Evolutionary conservation across 495 filamentous ascomycete genomes (phyloP), one percentile per base, ranked within the genome.

Genomic region (Jackrogersella minutella): DNA sequence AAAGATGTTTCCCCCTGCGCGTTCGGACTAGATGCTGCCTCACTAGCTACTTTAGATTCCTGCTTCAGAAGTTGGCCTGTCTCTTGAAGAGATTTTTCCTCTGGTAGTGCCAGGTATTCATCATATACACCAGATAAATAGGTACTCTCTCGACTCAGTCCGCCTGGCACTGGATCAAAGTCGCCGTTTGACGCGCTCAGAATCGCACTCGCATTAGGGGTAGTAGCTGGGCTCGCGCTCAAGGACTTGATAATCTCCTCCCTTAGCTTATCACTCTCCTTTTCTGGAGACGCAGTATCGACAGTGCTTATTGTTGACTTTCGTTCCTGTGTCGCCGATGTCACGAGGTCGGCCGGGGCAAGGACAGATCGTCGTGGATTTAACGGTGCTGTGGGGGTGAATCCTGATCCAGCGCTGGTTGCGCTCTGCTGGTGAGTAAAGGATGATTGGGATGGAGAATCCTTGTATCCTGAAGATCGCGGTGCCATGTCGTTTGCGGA

Each of bases 171-270:
- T 9, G 73, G 66, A 11, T 73, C 73, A 28, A 70, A 66, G 5
- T 24, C 16, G 13, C 8, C 34, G 31, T 41, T 22, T 5, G 58
- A 51, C n/a, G 40, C 36, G 8, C 30, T 40, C 17, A 67, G 21
- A 9, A 69, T 40, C 16, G 22, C 37, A 14, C 50, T 64, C 6
- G 63, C 67, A 39, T 58, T 52, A 31, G 70, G 61, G 1, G 69
- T 63, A 21, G 56, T 58, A 1, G 66, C 28, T 5, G 72, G 70
- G 36, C 66, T 55, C 41, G 69, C 55, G 41, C 84, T 92, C 10
- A 95, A 76, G n/a, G 87, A 90, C 33, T 85, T 86, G 22, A 93
- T 90, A 31, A 96, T 96, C 66, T 96, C 93, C 64, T 92, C 88
- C 26, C 88, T 79, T 49, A 96, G 76, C 51, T 87, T 83, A 60